A percentile compares a stretch with the other conserved stretches of the same genome.
Evolutionary conservation across 805 yeast genomes (phyloP).

Genomic region (Metschnikowia dekortorum): DNA sequence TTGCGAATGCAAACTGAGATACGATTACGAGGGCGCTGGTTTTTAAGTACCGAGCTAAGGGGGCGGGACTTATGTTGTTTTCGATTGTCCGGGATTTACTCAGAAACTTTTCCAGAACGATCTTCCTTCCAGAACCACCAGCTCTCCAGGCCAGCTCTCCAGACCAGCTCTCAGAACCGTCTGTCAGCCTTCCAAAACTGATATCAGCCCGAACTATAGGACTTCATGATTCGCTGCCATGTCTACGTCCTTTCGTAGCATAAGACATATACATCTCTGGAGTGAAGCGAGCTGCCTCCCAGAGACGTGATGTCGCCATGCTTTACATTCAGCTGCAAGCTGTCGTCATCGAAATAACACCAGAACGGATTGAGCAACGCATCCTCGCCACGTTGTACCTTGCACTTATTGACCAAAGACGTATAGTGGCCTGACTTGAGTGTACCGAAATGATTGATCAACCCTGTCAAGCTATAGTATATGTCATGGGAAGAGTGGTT

Average conservation of each 20-base stretch:
- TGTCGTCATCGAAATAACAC: conserved; percentile 76
- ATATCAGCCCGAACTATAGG: neutral
- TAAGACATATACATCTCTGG: conserved; percentile 63
- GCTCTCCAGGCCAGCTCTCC: too few relatives aligned
- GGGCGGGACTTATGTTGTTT: too few relatives aligned
- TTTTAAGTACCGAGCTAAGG: too few relatives aligned
- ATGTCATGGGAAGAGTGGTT: conserved; percentile 26
- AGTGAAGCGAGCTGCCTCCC: conserved; percentile 29
- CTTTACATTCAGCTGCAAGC: conserved; percentile 38
- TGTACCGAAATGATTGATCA: conserved; percentile 69
- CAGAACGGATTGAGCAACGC: conserved; percentile 46
- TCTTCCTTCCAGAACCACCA: too few relatives aligned
- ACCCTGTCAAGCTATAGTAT: conserved; percentile 53
- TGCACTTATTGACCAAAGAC: conserved; percentile 51
- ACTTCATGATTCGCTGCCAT: too few relatives aligned
- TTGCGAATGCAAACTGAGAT: too few relatives aligned
- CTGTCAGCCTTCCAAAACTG: neutral
- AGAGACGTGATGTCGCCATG: conserved; percentile 45
- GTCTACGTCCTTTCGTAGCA: conserved; percentile 48
- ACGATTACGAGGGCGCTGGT: too few relatives aligned
- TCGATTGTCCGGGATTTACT: too few relatives aligned
- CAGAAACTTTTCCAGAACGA: too few relatives aligned
- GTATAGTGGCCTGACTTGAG: conserved; percentile 76
- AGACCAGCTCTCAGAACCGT: too few relatives aligned
- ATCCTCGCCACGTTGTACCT: conserved; percentile 12